Base-by-base conservation (phyloP, 1,284 basidiomycete species). In the Naganishia cerealis region DNA sequence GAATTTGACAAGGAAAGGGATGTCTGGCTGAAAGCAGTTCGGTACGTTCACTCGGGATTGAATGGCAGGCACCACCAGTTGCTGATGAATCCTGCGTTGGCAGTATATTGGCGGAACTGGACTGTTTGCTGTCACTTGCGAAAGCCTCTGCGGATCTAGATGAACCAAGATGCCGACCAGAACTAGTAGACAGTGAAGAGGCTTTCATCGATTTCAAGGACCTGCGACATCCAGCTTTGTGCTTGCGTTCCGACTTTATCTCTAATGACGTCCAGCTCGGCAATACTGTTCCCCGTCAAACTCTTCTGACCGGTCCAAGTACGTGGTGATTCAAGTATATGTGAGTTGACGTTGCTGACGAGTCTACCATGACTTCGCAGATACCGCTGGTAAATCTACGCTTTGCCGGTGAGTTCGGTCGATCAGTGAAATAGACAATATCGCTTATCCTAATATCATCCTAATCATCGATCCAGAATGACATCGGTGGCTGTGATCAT, bases 401-500 rank as follows among this genome's bases (percentile, higher is more conserved):
- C 59, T 72, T n/a, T 68, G 61, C 52, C 89, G 50, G 87, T 90
- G 76, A 76, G 84, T 75, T 29, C n/a, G 33, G n/a, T 0, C 21
- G 40, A 18, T 7, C 4, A 26, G 48, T 18, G n/a, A 16, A 57
- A 16, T n/a, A 43, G 21, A 42, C 36, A 42, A 40, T 39, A 74
- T 74, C 75, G 81, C 81, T 8, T 79, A 80, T 61, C 80, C n/a
- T 24, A 33, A 6, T 18, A 13, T 56, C 26, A 40, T 81, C 70
- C 79, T 78, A 67, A 24, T 81, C 80, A 0, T 76, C 83, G 8
- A 90, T 97, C 86, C 21, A 88, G 96, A 59, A 99, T 97, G 90
- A 96, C 94, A n/a, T 94, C 93, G 5, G 87, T 90, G 0, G 94
- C 90, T 38, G 88, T 96, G 69, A 97, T 98, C 73, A 91, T 97